Evolutionary conservation across 2,329 filamentous ascomycete species (phyloP).

Genomic region (Rugonectria rugulosa): DNA sequence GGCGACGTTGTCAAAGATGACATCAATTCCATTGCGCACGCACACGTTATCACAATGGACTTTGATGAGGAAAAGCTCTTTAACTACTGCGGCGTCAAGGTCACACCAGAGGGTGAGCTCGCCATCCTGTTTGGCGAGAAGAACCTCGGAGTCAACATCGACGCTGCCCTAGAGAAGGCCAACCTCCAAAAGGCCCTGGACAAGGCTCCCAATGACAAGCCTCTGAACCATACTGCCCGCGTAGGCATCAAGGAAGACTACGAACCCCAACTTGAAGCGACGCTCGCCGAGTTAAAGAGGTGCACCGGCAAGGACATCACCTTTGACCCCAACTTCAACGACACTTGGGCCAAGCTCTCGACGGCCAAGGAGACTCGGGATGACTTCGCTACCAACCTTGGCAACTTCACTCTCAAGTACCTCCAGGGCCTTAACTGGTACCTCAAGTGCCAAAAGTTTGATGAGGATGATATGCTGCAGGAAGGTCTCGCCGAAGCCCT

Average conservation of each 20-base stretch:
- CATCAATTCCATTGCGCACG: slow-evolving; percentile 55
- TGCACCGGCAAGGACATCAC: slow-evolving; percentile 51
- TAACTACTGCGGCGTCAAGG: slow-evolving; percentile 53
- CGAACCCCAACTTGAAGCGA: slow-evolving; percentile 48
- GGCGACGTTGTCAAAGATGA: slow-evolving; percentile 52
- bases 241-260: slow-evolving; percentile 52
- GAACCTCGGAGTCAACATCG: slow-evolving; percentile 55
- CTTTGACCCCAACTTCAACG: slow-evolving; percentile 57
- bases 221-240: slow-evolving; percentile 54
- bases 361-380: slow-evolving; percentile 33
- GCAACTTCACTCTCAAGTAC: slow-evolving; percentile 50
- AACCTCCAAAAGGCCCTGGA: slow-evolving; percentile 56
- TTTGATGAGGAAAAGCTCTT: slow-evolving; percentile 52
- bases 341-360: slow-evolving; percentile 50
- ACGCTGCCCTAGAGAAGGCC: slow-evolving; percentile 45
- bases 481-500: slow-evolving; percentile 58
- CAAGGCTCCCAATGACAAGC: slow-evolving; percentile 45
- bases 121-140: slow-evolving; percentile 55
- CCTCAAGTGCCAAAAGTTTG: slow-evolving; percentile 55
- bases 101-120: slow-evolving; percentile 53
- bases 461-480: slow-evolving; percentile 56
- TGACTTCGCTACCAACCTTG: slow-evolving; percentile 56
- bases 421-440: slow-evolving; percentile 52
- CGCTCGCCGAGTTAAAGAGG: slow-evolving; percentile 49
- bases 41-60: slow-evolving; percentile 56